Evolutionary conservation across 306 rosid genomes (phyloP).

Genomic region (Abrus pulchellus): DNA sequence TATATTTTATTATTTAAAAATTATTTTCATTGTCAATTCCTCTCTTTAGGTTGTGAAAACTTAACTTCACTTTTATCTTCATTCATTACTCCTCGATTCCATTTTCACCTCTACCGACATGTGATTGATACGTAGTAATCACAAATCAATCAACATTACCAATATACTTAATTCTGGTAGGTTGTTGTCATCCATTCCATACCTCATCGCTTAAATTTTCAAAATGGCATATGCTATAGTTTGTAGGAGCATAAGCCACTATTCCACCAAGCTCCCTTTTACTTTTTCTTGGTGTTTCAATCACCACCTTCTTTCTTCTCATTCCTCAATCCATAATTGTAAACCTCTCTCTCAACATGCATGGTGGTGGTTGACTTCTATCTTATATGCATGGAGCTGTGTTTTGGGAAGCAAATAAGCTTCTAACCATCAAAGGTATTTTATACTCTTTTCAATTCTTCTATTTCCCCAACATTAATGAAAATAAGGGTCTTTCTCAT

Average conservation of each 20-base stretch:
- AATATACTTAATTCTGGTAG: neutral
- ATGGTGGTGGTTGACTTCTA: slow-evolving; percentile 57
- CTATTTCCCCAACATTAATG: neutral
- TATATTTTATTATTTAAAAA: too few relatives aligned
- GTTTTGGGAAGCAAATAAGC: slow-evolving; percentile 83
- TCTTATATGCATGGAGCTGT: slow-evolving; percentile 89
- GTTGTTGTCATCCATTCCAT: slow-evolving; percentile 18
- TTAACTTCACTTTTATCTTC: too few relatives aligned
- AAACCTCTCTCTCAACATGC: neutral
- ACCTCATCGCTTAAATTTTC: neutral
- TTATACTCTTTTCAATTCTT: neutral
- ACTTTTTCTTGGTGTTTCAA: slow-evolving; percentile 12
- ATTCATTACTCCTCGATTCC: too few relatives aligned
- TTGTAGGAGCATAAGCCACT: slow-evolving; percentile 45
- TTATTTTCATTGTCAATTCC: too few relatives aligned
- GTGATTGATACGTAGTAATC: neutral
- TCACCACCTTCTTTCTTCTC: slow-evolving; percentile 3
- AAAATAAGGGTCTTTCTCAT: neutral
- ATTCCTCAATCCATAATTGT: neutral
- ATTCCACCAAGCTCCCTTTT: neutral
- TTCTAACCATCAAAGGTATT: slow-evolving; percentile 78
- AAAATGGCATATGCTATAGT: slow-evolving; percentile 45
- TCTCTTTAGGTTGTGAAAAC: too few relatives aligned
- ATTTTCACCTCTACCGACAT: too few relatives aligned
- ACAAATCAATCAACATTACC: neutral